Evolutionary conservation across 352 stramenopile species (phyloP).

Genomic region (Globisporangium iwayamae): DNA sequence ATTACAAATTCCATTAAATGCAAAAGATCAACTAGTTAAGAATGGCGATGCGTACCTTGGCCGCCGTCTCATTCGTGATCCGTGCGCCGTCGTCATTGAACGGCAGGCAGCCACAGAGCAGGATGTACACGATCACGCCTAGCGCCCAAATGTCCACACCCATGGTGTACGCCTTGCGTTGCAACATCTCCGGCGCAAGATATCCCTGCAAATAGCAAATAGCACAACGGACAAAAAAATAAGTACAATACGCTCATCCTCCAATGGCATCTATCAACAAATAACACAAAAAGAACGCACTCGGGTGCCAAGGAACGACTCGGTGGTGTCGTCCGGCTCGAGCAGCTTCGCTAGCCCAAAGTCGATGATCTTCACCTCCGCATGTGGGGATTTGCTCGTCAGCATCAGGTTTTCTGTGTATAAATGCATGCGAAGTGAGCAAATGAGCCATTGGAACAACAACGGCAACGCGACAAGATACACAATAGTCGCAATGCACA

Average conservation of each 20-base stretch:
- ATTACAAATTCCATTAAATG: background rate
- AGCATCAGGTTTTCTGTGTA: slow-evolving; percentile 79
- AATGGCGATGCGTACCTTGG: slow-evolving; percentile 43
- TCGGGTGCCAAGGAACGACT: slow-evolving; percentile 79
- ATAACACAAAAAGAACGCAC: slow-evolving; percentile 18
- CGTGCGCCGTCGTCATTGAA: slow-evolving; percentile 97
- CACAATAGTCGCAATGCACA: background rate
- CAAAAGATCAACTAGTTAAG: background rate
- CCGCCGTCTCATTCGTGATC: slow-evolving; percentile 74
- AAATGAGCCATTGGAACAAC: too few species aligned
- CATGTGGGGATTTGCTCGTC: slow-evolving; percentile 70
- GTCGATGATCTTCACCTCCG: slow-evolving; percentile 98
- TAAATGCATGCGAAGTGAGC: background rate
- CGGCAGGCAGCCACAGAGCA: slow-evolving; percentile 96
- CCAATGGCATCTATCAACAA: too few species aligned
- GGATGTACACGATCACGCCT: slow-evolving; percentile 97
- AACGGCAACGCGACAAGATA: background rate
- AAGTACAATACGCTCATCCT: background rate
- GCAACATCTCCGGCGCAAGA: slow-evolving; percentile 97
- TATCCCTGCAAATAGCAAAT: slow-evolving; percentile 82
- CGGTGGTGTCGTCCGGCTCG: slow-evolving; percentile 74
- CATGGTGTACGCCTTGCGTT: slow-evolving; percentile 96
- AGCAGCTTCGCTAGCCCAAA: slow-evolving; percentile 97
- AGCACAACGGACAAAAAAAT: background rate
- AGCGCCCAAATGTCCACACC: slow-evolving; percentile 97